A percentile compares a stretch with the other conserved stretches of the same genome.
These are phyloP conservation scores for Plasmodium relictum DNA, from an alignment of 169 alveolate species.

Conservation along the genomic window DNA sequence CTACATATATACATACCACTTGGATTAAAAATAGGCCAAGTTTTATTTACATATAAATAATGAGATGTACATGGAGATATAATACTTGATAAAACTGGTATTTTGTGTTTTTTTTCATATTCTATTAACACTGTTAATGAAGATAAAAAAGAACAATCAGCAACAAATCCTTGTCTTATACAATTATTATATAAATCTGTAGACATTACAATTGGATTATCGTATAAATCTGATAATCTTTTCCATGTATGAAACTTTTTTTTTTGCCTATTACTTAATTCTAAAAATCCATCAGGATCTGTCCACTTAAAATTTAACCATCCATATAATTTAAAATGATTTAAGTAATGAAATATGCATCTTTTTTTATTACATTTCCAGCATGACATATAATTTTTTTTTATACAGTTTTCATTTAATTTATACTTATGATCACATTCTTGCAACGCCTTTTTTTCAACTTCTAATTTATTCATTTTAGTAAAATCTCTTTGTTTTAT, in stretches of 20 bases:
- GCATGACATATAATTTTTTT: conserved; percentile 46
- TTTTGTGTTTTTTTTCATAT: conserved; percentile 86
- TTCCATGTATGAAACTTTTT: conserved; percentile 84
- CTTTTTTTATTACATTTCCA: conserved; percentile 47
- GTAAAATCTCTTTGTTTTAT: background rate
- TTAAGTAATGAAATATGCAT: conserved; percentile 66
- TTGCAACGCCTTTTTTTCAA: background rate
- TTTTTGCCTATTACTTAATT: conserved; percentile 83
- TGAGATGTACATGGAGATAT: conserved; percentile 71
- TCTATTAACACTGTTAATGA: conserved; percentile 92
- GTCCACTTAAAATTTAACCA: conserved; percentile 84
- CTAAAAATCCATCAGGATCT: conserved; percentile 87
- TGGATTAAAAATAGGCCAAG: conserved; percentile 85
- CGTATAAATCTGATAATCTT: conserved; percentile 80
- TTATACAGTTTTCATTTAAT: conserved; percentile 46
- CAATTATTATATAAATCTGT: conserved; percentile 80
- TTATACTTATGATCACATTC: conserved; percentile 43
- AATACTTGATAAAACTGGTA: conserved; percentile 84
- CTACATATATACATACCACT: conserved; percentile 90
- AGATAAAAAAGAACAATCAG: conserved; percentile 94
- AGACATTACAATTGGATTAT: conserved; percentile 78
- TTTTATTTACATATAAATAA: conserved; percentile 19
- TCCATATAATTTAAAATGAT: conserved; percentile 72
- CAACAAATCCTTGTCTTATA: conserved; percentile 93
- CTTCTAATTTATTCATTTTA: background rate